These are phyloP conservation scores for Ceratobasidium sp. DNA, from an alignment of 1,284 basidiomycete species.

Conservation along the genomic window DNA sequence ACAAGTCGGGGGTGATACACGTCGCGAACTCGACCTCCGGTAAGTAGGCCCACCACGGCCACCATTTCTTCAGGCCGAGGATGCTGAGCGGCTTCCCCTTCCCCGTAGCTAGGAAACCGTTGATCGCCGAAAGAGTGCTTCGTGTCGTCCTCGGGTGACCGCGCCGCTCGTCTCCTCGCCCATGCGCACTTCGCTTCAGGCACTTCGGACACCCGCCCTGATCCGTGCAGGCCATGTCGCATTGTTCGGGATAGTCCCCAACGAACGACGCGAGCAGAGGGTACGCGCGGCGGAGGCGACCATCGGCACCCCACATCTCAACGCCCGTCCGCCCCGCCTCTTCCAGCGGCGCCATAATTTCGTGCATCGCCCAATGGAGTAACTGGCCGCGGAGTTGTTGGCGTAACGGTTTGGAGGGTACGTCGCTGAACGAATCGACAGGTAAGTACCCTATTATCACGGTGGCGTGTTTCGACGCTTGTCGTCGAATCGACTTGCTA, in stretches of 20 bases:
- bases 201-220: slow-evolving; percentile 36
- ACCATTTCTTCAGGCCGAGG: slow-evolving; percentile 8
- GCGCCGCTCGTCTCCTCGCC: background rate
- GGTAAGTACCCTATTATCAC: slow-evolving; percentile 47
- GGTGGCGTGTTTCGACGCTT: slow-evolving; percentile 18
- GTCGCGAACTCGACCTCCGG: slow-evolving; percentile 50
- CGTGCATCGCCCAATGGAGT: slow-evolving; percentile 50
- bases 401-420: background rate
- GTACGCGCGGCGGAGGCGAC: slow-evolving; percentile 34
- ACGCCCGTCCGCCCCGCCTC: slow-evolving; percentile 43
- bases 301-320: slow-evolving; percentile 49
- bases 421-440: slow-evolving; percentile 9
- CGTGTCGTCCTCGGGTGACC: background rate
- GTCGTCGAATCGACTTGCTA: slow-evolving; percentile 23
- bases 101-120: background rate
- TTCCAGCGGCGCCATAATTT: slow-evolving; percentile 48
- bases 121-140: background rate
- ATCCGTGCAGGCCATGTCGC: slow-evolving; percentile 39
- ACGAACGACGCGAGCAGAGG: slow-evolving; percentile 50
- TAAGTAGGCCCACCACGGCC: slow-evolving; percentile 26
- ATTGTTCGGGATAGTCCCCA: slow-evolving; percentile 44
- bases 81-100: background rate
- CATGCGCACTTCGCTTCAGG: background rate
- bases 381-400: slow-evolving; percentile 29
- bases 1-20: slow-evolving; percentile 54